Conservation (phyloP, 352 stramenopile genomes). For the Pythium insidiosum region DNA sequence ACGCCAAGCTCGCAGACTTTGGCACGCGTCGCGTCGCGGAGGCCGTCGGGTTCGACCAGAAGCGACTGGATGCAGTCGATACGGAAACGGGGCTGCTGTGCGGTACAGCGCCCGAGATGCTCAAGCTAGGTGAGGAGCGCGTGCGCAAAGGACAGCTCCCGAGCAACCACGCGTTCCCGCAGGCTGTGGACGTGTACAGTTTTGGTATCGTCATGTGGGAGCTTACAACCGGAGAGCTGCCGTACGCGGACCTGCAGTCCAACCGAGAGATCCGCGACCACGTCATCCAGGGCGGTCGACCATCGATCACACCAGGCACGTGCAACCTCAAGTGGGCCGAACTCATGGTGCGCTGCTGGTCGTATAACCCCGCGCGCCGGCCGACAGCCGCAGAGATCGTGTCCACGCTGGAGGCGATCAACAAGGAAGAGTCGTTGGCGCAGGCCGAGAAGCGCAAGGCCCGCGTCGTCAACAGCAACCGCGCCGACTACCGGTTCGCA, state of each 20-base stretch:
- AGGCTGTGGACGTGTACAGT: constrained; percentile 84
- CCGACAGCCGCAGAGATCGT: constrained; percentile 79
- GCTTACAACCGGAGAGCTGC: constrained; percentile 75
- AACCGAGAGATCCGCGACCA: constrained; percentile 74
- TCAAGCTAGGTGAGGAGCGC: constrained; percentile 71
- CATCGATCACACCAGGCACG: constrained; percentile 63
- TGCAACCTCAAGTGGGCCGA: constrained; percentile 83
- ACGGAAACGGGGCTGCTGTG: constrained; percentile 46
- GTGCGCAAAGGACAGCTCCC: constrained; percentile 53
- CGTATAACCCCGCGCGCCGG: constrained; percentile 56
- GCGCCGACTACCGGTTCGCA: constrained; percentile 67
- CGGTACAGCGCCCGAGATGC: constrained; percentile 72
- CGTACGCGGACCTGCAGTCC: constrained; percentile 52
- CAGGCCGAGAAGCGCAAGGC: constrained; percentile 60
- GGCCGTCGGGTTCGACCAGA: constrained; percentile 65
- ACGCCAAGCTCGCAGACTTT: constrained; percentile 85
- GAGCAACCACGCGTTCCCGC: constrained; percentile 31
- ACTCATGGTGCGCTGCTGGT: constrained; percentile 81
- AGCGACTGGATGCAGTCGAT: constrained; percentile 50
- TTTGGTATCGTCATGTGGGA: constrained; percentile 87
- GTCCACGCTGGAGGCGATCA: constrained; percentile 69
- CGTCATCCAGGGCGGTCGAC: constrained; percentile 64
- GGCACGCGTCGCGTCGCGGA: constrained; percentile 73
- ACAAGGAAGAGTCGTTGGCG: constrained; percentile 53
- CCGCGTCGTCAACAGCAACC: constrained; percentile 71